Conservation (phyloP, 495 filamentous ascomycete species). For the Barbatosphaeria neglecta region DNA sequence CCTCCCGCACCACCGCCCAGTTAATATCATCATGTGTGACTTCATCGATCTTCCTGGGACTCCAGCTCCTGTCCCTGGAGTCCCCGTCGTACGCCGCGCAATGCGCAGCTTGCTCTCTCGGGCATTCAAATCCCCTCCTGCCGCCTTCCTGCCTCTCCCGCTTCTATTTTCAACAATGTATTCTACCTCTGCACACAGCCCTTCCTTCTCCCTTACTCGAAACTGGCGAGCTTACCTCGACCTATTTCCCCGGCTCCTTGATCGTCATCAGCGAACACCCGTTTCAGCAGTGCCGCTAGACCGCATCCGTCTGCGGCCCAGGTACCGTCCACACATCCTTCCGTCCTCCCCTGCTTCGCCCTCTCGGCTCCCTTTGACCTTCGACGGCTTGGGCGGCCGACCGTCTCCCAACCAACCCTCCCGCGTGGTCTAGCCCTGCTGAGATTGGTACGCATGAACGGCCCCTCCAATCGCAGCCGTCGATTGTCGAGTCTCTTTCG, state of each 20-base stretch:
- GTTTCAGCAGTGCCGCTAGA: background rate
- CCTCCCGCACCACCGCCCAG: too few species aligned
- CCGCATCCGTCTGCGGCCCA: background rate
- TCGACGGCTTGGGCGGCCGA: background rate
- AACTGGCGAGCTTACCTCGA: too few species aligned
- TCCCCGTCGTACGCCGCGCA: too few species aligned
- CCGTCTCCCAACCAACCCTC: conserved; percentile 3
- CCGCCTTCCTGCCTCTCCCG: background rate
- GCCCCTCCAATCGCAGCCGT: conserved; percentile 16
- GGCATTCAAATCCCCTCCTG: too few species aligned
- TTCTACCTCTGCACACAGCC: too few species aligned
- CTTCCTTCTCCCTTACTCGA: too few species aligned
- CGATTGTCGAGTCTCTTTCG: too few species aligned
- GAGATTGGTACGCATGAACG: conserved; percentile 22
- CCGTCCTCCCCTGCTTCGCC: background rate
- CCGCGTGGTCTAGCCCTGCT: conserved; percentile 17
- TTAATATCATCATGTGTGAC: too few species aligned
- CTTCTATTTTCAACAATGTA: too few species aligned
- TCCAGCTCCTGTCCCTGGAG: too few species aligned
- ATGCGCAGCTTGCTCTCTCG: too few species aligned
- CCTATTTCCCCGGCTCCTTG: background rate
- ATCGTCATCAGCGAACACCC: background rate
- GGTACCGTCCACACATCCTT: background rate
- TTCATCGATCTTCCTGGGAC: too few species aligned
- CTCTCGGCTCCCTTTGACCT: background rate